Conservation (phyloP, 2,329 filamentous ascomycete species). For the Rutstroemia sp. region DNA sequence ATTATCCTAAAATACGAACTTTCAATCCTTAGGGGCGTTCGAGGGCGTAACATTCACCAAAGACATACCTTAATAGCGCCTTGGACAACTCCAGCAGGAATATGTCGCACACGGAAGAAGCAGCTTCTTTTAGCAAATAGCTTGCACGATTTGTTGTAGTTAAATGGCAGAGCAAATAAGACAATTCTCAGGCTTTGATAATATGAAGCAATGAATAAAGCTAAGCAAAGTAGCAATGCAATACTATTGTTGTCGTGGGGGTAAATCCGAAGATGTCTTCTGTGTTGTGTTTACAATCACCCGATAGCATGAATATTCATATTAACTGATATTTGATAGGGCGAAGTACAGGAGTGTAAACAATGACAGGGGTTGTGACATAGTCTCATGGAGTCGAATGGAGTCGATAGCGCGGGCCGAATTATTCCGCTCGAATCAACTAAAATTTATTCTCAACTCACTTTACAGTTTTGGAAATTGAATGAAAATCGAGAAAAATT, state of each 20-base stretch:
- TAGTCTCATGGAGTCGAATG: not conserved
- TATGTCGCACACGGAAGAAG: not conserved
- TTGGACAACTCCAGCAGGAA: too few species aligned
- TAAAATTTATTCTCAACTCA: not conserved
- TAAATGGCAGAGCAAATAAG: too few species aligned
- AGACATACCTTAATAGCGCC: too few species aligned
- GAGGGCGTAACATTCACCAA: too few species aligned
- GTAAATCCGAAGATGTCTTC: not conserved
- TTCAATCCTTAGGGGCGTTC: not conserved
- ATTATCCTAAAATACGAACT: not conserved
- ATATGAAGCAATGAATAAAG: not conserved
- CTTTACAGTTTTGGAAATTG: too few species aligned
- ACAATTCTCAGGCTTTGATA: not conserved
- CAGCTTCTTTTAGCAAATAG: constrained; percentile 8
- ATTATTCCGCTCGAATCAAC: not conserved
- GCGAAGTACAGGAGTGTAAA: constrained; percentile 1
- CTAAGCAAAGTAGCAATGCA: constrained; percentile 1
- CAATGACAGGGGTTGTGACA: constrained; percentile 1
- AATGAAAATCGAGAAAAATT: not conserved
- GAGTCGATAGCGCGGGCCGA: not conserved
- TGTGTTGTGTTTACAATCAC: constrained; percentile 1
- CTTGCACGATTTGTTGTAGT: too few species aligned
- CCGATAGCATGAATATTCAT: not conserved
- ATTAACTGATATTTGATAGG: not conserved
- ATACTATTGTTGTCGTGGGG: not conserved